These are phyloP conservation scores for Clavispora fructus DNA, from an alignment of 805 yeast genomes.

Conservation along the genomic window DNA sequence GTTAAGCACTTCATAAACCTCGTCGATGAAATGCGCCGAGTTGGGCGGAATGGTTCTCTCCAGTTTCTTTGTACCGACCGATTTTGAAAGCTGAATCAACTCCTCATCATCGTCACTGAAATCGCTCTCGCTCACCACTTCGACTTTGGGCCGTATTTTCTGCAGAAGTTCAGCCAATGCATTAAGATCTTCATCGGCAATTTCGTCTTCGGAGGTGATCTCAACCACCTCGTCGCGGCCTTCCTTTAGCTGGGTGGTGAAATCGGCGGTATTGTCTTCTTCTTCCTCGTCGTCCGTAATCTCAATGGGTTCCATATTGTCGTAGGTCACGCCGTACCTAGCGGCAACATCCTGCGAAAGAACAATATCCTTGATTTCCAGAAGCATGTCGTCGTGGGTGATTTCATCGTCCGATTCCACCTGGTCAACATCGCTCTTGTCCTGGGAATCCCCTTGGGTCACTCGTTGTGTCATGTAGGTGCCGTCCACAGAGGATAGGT, in stretches of 20 bases:
- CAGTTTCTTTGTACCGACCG: conserved; percentile 1
- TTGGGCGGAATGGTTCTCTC: conserved; percentile 14
- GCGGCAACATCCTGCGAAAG: conserved; percentile 33
- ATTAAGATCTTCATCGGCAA: conserved; percentile 14
- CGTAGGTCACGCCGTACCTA: conserved; percentile 23
- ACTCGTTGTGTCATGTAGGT: conserved; percentile 10
- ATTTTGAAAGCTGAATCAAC: conserved; percentile 10
- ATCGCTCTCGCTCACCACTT: conserved; percentile 12
- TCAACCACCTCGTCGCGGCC: conserved; percentile 38
- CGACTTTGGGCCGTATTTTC: not conserved
- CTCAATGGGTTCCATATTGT: conserved; percentile 8
- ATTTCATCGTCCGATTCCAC: conserved; percentile 4
- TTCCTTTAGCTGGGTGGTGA: conserved; percentile 37
- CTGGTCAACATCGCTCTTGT: conserved; percentile 1
- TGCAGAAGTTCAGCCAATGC: conserved; percentile 9
- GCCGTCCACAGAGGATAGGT: conserved; percentile 10
- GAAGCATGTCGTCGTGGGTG: conserved; percentile 1
- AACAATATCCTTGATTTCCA: conserved; percentile 22
- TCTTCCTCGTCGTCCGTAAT: conserved; percentile 23
- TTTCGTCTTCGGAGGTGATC: conserved; percentile 31
- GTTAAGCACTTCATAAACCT: conserved; percentile 54
- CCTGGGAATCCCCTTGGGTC: conserved; percentile 12
- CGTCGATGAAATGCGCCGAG: conserved; percentile 55
- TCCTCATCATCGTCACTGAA: conserved; percentile 34
- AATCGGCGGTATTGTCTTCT: conserved; percentile 20